Conservation (phyloP, 768 basidiomycete genomes). For the Hemileccinum impolitum region DNA sequence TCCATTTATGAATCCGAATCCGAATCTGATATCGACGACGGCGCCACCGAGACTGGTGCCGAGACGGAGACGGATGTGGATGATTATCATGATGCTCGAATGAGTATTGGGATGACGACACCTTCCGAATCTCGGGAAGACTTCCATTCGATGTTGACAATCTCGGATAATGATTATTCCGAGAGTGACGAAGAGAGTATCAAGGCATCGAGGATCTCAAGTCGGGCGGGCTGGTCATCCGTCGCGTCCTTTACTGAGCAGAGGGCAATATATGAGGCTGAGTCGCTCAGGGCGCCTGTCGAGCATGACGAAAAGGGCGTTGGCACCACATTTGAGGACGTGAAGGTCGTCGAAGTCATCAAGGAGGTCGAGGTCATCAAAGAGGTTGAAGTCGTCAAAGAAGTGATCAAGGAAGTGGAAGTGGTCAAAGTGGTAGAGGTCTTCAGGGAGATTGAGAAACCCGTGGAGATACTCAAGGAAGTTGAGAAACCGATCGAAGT, state of each 20-base stretch:
- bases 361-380: constrained; percentile 28
- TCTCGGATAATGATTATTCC: constrained; percentile 65
- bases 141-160: constrained; percentile 73
- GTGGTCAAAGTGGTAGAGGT: constrained; percentile 33
- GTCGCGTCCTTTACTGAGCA: constrained; percentile 21
- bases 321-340: constrained; percentile 29
- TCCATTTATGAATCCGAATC: constrained; percentile 44
- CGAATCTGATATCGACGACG: constrained; percentile 41
- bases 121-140: constrained; percentile 69
- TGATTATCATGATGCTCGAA: constrained; percentile 75
- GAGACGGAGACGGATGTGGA: constrained; percentile 68
- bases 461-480: constrained; percentile 24
- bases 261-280: constrained; percentile 2
- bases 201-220: constrained; percentile 55
- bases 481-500: constrained; percentile 21
- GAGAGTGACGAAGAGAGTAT: constrained; percentile 69
- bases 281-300: constrained; percentile 18
- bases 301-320: constrained; percentile 53
- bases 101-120: constrained; percentile 57
- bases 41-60: constrained; percentile 57
- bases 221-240: constrained; percentile 26
- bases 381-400: constrained; percentile 22
- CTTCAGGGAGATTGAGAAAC: constrained; percentile 22
- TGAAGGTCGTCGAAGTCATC: constrained; percentile 29
- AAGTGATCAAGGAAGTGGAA: constrained; percentile 35